A percentile compares a stretch with the other conserved stretches of the same genome.
Conservation (phyloP, 768 basidiomycete species). For the Mycena floridula region DNA sequence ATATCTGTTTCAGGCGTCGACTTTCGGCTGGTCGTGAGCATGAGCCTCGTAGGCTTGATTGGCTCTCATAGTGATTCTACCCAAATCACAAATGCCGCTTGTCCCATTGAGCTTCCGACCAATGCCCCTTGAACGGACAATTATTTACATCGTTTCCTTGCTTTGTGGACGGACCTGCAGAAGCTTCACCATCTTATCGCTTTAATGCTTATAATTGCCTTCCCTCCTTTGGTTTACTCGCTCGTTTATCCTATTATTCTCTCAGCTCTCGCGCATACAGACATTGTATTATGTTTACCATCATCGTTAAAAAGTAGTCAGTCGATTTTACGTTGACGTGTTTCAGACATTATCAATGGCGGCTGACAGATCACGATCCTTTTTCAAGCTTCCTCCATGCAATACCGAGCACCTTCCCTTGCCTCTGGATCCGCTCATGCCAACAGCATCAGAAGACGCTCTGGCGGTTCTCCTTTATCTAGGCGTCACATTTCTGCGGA, state of each 20-base stretch:
- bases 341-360: no score
- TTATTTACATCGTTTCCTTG: neutral
- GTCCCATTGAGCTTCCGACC: slow-evolving; percentile 61
- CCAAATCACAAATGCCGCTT: slow-evolving; percentile 52
- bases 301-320: neutral
- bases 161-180: neutral
- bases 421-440: neutral
- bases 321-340: no score
- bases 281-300: neutral
- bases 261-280: neutral
- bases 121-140: slow-evolving; percentile 36
- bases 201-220: neutral
- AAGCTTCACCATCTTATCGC: neutral
- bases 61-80: slow-evolving; percentile 47
- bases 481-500: neutral
- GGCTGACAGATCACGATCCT: no score
- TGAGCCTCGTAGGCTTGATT: slow-evolving; percentile 67
- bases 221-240: neutral
- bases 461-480: neutral
- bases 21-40: slow-evolving; percentile 58
- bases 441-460: neutral
- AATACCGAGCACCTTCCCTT: no score
- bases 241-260: no score
- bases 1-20: slow-evolving; percentile 37
- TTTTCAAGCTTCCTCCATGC: no score